Conservation (phyloP, 2,329 filamentous ascomycete genomes). For the Rutstroemia sp. region DNA sequence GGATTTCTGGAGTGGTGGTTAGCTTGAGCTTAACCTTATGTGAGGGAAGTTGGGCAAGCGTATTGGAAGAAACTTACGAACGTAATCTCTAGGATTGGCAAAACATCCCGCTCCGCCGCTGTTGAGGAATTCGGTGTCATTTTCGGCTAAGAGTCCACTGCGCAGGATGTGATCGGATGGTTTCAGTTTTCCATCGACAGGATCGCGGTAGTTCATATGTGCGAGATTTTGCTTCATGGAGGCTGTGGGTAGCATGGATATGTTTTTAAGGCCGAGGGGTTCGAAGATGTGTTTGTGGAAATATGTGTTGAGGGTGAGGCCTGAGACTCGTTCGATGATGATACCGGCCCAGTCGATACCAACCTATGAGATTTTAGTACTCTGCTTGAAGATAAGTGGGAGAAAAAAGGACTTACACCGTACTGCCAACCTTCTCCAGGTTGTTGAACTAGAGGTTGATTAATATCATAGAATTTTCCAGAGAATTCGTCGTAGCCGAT, state of each 20-base stretch:
- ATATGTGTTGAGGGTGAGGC: conserved; percentile 39
- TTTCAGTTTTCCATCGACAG: no score
- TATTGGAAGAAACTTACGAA: conserved; percentile 6
- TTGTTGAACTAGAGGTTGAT: conserved; percentile 46
- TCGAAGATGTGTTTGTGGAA: conserved; percentile 39
- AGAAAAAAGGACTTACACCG: conserved; percentile 8
- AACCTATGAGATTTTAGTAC: conserved; percentile 30
- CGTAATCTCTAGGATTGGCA: conserved; percentile 51
- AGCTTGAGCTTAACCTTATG: no score
- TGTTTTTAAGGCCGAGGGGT: conserved; percentile 31
- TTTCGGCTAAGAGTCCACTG: background rate
- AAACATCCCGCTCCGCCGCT: conserved; percentile 56
- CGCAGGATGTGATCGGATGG: no score
- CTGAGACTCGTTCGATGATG: conserved; percentile 38
- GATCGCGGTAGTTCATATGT: no score
- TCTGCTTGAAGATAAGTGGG: background rate
- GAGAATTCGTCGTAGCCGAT: conserved; percentile 19
- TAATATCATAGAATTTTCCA: conserved; percentile 12
- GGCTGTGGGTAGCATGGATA: no score
- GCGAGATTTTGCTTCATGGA: no score
- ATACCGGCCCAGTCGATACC: conserved; percentile 47
- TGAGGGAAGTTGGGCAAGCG: no score
- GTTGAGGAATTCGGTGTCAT: conserved; percentile 36
- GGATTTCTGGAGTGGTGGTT: conserved; percentile 35
- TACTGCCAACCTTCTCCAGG: conserved; percentile 48